A percentile compares a stretch with the other conserved stretches of the same genome.
Evolutionary conservation across 1,284 basidiomycete genomes (phyloP).

Genomic region (Rhodotorula sp.): DNA sequence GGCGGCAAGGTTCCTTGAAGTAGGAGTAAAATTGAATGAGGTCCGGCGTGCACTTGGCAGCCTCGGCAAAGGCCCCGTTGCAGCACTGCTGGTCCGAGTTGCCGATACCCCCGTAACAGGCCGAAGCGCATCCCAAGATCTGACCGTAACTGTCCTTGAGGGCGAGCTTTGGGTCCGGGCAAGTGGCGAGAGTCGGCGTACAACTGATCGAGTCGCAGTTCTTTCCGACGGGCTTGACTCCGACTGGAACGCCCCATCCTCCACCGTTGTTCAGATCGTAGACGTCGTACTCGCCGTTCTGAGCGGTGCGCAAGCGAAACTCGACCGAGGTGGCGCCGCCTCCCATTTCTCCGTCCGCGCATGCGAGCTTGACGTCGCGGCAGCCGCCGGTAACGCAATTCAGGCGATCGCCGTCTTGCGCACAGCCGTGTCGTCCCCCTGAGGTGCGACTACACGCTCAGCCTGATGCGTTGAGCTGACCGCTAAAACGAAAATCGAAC

Average conservation of each 20-base stretch:
- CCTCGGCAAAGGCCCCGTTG: slow-evolving; percentile 2
- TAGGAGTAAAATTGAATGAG: slow-evolving; percentile 4
- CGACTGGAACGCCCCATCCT: slow-evolving; percentile 15
- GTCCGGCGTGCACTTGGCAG: slow-evolving; percentile 13
- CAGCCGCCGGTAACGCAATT: slow-evolving; percentile 25
- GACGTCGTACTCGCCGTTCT: slow-evolving; percentile 17
- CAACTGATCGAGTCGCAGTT: slow-evolving; percentile 10
- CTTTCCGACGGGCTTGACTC: slow-evolving; percentile 5
- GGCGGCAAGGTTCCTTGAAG: neutral
- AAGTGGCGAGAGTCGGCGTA: slow-evolving; percentile 9
- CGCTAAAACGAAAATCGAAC: neutral
- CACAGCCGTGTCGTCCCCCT: slow-evolving; percentile 24
- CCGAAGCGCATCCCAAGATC: slow-evolving; percentile 11
- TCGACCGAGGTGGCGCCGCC: slow-evolving; percentile 12
- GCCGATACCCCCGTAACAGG: slow-evolving; percentile 13
- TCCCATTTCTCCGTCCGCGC: slow-evolving; percentile 13
- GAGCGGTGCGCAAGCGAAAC: neutral
- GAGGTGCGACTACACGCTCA: neutral
- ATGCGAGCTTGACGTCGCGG: neutral
- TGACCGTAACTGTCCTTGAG: slow-evolving; percentile 21
- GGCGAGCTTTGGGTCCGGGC: slow-evolving; percentile 14
- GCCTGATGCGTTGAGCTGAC: too few relatives aligned
- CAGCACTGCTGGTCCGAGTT: slow-evolving; percentile 21
- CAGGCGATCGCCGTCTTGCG: neutral
- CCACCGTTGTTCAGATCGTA: slow-evolving; percentile 19